phyloP scores from a whole-genome alignment of 306 rosid genomes.

The Prunus dulcis region DNA sequence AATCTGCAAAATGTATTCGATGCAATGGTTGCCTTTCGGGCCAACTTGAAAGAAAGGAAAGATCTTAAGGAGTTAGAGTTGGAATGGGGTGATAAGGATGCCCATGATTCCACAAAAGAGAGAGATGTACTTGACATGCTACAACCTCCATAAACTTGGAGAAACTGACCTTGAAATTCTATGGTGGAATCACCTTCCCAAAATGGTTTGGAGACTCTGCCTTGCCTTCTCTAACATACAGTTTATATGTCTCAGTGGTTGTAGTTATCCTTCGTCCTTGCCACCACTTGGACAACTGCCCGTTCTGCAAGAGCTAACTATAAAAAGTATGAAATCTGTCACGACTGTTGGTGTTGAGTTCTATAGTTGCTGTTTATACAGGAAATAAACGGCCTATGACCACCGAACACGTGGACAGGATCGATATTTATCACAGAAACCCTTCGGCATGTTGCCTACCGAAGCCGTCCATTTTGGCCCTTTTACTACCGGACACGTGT shows the following conservation, averaged over 20 bases:
- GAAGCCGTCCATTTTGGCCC: too few relatives aligned
- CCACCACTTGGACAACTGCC: slow-evolving; percentile 20
- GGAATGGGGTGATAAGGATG: neutral
- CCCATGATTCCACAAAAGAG: neutral
- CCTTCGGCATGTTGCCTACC: too few relatives aligned
- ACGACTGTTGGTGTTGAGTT: neutral
- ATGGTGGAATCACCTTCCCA: slow-evolving; percentile 4
- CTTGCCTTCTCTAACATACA: slow-evolving; percentile 6
- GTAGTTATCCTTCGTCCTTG: neutral
- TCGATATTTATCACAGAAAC: too few relatives aligned
- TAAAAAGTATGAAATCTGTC: neutral
- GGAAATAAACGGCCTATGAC: too few relatives aligned
- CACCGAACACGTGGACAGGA: too few relatives aligned
- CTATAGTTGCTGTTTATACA: neutral
- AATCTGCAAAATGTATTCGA: slow-evolving; percentile 8
- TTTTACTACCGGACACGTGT: too few relatives aligned
- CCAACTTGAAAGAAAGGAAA: slow-evolving; percentile 7
- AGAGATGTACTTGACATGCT: neutral
- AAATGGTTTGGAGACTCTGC: slow-evolving; percentile 16
- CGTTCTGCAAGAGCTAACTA: neutral
- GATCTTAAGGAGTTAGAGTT: neutral
- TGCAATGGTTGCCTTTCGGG: slow-evolving; percentile 7
- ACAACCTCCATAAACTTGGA: slow-evolving; percentile 14
- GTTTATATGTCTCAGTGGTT: neutral
- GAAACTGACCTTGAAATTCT: neutral